Base-by-base conservation (phyloP, 1,139 yeast species). In the Kazachstania sp. region DNA sequence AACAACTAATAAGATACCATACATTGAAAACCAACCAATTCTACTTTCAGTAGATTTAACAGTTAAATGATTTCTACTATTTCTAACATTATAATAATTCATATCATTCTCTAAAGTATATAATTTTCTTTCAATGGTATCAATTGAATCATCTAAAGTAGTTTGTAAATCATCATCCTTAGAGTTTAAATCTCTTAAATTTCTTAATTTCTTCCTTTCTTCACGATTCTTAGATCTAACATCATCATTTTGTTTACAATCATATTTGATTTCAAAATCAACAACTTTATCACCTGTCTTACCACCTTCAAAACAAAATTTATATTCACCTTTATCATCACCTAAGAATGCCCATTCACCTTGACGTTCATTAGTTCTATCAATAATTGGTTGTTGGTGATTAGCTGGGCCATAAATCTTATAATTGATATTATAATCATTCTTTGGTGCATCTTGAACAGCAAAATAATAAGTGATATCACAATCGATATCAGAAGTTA, bases 71-170 rank as follows among this genome's bases (percentile, higher is more conserved):
- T 90, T 92, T 69, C 97, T 79, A 68, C 79, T 81, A 67, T 86
- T 90, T 72, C 98, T 82, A n/a, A 95, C 82, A 69, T 83, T 85
- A 73, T 90, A 88, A 69, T 88, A 84, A 61, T 83, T 85, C 61
- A 87, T 71, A 37, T 82, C 72, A 57, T 81, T 78, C 56, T 78
- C 71, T 57, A 92, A 73, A 26, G 75, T 75, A 55, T 79, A 78
- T 63, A 87, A 74, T 59, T 85, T 84, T 26, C 67, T 63, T 58
- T 88, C 95, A 54, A 92, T 81, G 48, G 70, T 71, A 51, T 74
- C 74, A 37, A 81, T 79, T 2, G 84, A 74, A 35, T 61, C 50
- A n/a, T 55, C 59, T 53, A 60, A 73, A 73, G 81, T 86, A 75
- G 55, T 75, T 78, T 61, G 83, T 81, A 51, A 79, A 79, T 48